Evolutionary conservation across 805 yeast species (phyloP).

Genomic region (Pachysolen tannophilus): DNA sequence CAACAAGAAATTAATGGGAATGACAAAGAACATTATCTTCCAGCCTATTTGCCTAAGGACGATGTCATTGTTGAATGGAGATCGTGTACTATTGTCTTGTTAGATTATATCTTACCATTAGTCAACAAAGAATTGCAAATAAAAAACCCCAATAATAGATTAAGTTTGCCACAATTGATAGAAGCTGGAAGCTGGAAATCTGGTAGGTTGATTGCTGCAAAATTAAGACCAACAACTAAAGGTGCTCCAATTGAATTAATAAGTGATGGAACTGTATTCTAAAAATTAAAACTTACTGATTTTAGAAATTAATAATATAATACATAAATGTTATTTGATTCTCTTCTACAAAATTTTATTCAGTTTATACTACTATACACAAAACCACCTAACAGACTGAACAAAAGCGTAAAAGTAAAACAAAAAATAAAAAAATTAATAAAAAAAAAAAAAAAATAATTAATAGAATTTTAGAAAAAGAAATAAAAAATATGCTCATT

Average conservation of each 20-base stretch:
- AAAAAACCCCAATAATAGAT: conserved; percentile 19
- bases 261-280: conserved; percentile 63
- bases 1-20: conserved; percentile 22
- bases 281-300: conserved; percentile 9
- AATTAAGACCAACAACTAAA: conserved; percentile 35
- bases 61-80: conserved; percentile 66
- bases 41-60: conserved; percentile 44
- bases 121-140: conserved; percentile 38
- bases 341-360: too few relatives aligned
- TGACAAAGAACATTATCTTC: conserved; percentile 28
- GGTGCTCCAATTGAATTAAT: conserved; percentile 59
- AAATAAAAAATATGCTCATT: too few relatives aligned
- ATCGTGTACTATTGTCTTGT: conserved; percentile 47
- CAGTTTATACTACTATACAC: too few relatives aligned
- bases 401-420: too few relatives aligned
- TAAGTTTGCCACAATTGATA: conserved; percentile 48
- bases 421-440: too few relatives aligned
- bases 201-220: conserved; percentile 52
- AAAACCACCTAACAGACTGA: too few relatives aligned
- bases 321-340: too few relatives aligned
- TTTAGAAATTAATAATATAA: too few relatives aligned
- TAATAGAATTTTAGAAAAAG: too few relatives aligned
- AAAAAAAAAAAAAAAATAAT: too few relatives aligned
- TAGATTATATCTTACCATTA: conserved; percentile 44
- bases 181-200: conserved; percentile 68